phyloP scores from a whole-genome alignment of 192 early-diverging fungal species.

The Haplosporangium gracile region DNA sequence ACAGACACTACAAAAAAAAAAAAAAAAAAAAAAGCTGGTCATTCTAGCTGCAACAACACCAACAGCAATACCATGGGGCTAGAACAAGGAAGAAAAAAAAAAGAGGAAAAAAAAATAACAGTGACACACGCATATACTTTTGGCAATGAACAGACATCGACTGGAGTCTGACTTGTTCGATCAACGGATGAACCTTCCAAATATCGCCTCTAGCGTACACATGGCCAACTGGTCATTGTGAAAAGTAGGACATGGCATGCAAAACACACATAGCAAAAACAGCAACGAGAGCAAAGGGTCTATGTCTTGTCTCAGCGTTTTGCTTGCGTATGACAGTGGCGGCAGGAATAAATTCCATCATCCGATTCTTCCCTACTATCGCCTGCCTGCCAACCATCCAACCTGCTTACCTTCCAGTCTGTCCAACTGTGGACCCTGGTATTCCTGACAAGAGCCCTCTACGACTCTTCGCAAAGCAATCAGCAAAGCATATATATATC shows the following conservation, averaged over 20 bases:
- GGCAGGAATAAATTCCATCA: slow-evolving; percentile 9
- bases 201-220: not conserved
- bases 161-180: not conserved
- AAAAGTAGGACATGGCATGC: no score
- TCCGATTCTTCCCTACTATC: not conserved
- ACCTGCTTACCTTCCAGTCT: not conserved
- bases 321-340: not conserved
- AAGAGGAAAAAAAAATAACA: not conserved
- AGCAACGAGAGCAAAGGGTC: no score
- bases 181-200: not conserved
- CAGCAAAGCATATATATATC: not conserved
- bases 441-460: not conserved
- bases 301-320: not conserved
- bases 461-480: not conserved
- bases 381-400: not conserved
- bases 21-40: not conserved
- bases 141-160: not conserved
- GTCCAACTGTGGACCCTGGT: slow-evolving; percentile 6
- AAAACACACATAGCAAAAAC: no score
- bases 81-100: not conserved
- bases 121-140: not conserved
- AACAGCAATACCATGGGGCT: not conserved
- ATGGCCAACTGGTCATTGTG: no score
- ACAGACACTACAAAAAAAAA: not conserved
- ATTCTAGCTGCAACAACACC: not conserved